Evolutionary conservation across 129 eudicot species (phyloP).

Genomic region (Apium graveolens): DNA sequence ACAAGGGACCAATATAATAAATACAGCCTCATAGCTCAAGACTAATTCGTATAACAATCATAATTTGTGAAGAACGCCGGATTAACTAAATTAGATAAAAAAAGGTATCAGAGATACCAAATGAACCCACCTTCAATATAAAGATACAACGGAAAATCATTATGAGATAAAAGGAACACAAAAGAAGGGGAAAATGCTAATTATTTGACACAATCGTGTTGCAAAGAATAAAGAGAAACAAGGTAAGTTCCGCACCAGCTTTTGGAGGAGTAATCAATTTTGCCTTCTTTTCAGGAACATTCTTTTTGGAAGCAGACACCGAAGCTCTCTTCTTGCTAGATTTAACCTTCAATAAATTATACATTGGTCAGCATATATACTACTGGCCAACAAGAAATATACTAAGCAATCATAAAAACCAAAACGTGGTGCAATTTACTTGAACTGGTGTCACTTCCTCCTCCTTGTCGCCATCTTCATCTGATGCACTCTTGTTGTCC

Average conservation of each 20-base stretch:
- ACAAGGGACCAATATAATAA: background rate
- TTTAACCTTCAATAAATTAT: slow-evolving; percentile 27
- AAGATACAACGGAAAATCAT: background rate
- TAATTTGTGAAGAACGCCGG: background rate
- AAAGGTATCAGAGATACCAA: background rate
- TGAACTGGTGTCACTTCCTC: slow-evolving; percentile 76
- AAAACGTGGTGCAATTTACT: slow-evolving; percentile 23
- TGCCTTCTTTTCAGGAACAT: slow-evolving; percentile 57
- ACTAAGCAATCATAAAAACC: background rate
- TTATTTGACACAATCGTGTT: background rate
- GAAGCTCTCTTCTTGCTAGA: slow-evolving; percentile 65
- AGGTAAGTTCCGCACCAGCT: slow-evolving; percentile 34
- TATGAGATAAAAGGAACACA: background rate
- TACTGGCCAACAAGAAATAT: background rate
- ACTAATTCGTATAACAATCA: background rate
- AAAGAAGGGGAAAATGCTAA: background rate
- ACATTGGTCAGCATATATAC: background rate
- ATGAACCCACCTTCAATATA: background rate
- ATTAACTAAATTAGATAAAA: background rate
- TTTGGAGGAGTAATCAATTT: slow-evolving; percentile 60
- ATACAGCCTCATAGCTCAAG: background rate
- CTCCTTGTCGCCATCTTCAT: slow-evolving; percentile 38
- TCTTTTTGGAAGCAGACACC: slow-evolving; percentile 53
- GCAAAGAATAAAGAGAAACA: background rate
- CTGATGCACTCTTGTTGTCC: slow-evolving; percentile 39